Evolutionary conservation across 2,329 filamentous ascomycete genomes (phyloP).

Genomic region (Coniochaeta sp.): DNA sequence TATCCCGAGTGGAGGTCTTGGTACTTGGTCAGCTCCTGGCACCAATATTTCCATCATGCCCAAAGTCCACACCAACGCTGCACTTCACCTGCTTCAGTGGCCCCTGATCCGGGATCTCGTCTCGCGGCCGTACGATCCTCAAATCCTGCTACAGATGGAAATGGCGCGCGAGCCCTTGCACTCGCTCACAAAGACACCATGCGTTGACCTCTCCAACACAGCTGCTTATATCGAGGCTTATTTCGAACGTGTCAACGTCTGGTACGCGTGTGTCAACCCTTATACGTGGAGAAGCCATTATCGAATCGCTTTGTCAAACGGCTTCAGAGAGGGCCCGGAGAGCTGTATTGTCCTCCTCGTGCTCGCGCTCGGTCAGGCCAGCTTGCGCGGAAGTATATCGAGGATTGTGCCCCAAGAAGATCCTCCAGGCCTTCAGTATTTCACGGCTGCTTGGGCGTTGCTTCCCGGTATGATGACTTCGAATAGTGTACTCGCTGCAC

Average conservation of each 20-base stretch:
- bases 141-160: constrained; percentile 74
- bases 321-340: constrained; percentile 71
- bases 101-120: constrained; percentile 73
- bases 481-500: constrained; percentile 69
- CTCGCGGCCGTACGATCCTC: constrained; percentile 68
- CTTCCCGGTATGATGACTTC: constrained; percentile 72
- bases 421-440: constrained; percentile 70
- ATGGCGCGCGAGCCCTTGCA: constrained; percentile 71
- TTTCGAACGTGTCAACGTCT: constrained; percentile 74
- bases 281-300: constrained; percentile 74
- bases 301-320: constrained; percentile 64
- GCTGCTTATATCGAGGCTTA: constrained; percentile 70
- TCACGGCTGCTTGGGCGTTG: constrained; percentile 71
- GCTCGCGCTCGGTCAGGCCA: constrained; percentile 68
- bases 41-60: constrained; percentile 80
- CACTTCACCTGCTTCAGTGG: constrained; percentile 71
- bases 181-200: constrained; percentile 54
- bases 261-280: constrained; percentile 80
- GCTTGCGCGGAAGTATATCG: constrained; percentile 68
- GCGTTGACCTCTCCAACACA: constrained; percentile 67
- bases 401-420: constrained; percentile 61
- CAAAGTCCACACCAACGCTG: constrained; percentile 74
- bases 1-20: constrained; percentile 58
- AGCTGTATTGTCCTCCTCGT: constrained; percentile 78
- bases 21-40: constrained; percentile 55